Percentiles rank a stretch among this genome's conserved stretches.
phyloP scores from a whole-genome alignment of 2,329 filamentous ascomycete genomes.

The Pseudogymnoascus sp. region DNA sequence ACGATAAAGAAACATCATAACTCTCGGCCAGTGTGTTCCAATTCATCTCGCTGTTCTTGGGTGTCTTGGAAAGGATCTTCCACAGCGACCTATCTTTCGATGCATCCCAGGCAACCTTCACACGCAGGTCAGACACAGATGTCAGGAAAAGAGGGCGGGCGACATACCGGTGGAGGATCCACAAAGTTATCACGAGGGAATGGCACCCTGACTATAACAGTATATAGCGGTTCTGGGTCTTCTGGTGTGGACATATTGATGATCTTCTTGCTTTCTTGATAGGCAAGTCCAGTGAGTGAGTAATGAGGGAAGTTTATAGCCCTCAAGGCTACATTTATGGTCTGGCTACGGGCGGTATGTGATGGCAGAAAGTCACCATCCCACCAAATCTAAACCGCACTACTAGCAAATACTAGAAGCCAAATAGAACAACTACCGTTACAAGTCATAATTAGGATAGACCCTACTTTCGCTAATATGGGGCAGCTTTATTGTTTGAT shows the following conservation, averaged over 20 bases:
- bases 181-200: conserved; percentile 81
- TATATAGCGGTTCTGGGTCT: conserved; percentile 35
- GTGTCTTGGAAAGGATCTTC: conserved; percentile 77
- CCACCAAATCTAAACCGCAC: background rate
- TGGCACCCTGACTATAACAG: conserved; percentile 82
- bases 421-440: background rate
- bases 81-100: conserved; percentile 82
- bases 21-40: conserved; percentile 47
- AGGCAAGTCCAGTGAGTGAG: background rate
- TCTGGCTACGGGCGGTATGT: background rate
- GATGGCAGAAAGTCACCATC: background rate
- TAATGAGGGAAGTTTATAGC: background rate
- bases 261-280: conserved; percentile 26
- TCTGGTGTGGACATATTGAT: background rate
- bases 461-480: background rate
- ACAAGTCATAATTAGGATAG: background rate
- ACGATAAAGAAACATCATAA: conserved; percentile 80
- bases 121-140: conserved; percentile 13
- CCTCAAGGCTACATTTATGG: conserved; percentile 7
- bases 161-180: conserved; percentile 74
- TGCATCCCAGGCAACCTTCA: conserved; percentile 78
- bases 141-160: background rate
- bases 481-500: background rate
- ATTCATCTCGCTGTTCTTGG: conserved; percentile 74
- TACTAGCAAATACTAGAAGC: background rate